Conservation (phyloP, 768 basidiomycete species). For the Melanogaster broomeanus region DNA sequence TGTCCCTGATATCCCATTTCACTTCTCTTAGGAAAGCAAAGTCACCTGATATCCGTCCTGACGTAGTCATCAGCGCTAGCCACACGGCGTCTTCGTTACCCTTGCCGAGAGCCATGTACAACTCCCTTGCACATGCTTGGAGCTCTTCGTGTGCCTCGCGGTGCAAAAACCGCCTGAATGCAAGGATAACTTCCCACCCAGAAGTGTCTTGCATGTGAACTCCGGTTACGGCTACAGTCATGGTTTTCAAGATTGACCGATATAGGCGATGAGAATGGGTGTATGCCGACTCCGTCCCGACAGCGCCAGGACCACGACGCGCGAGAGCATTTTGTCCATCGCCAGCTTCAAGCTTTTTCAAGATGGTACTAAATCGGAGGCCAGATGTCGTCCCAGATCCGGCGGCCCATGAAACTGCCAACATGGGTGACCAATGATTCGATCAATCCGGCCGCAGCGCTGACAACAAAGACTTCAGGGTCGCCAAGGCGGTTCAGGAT, state of each 20-base stretch:
- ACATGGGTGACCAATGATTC: constrained; percentile 67
- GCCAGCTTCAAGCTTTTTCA: constrained; percentile 59
- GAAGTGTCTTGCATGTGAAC: constrained; percentile 72
- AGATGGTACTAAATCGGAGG: constrained; percentile 70
- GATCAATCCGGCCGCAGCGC: constrained; percentile 73
- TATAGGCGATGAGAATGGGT: constrained; percentile 83
- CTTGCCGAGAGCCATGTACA: constrained; percentile 62
- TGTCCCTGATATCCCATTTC: constrained; percentile 64
- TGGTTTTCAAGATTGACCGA: constrained; percentile 71
- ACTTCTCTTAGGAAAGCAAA: constrained; percentile 52
- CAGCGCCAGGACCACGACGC: constrained; percentile 47
- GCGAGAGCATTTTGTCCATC: constrained; percentile 70
- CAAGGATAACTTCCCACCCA: constrained; percentile 79
- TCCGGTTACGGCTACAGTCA: constrained; percentile 62
- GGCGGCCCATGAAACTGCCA: constrained; percentile 83
- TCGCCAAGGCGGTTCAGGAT: constrained; percentile 83
- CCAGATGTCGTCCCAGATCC: constrained; percentile 94
- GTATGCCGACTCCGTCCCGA: constrained; percentile 72
- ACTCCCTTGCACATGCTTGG: constrained; percentile 58
- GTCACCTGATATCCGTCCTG: constrained; percentile 40
- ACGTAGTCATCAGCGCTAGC: constrained; percentile 67
- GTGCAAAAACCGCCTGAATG: constrained; percentile 78
- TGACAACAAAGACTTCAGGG: constrained; percentile 75
- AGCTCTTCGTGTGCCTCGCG: constrained; percentile 69
- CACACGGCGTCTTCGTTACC: constrained; percentile 84